Percentiles rank a stretch among this genome's conserved stretches.
These are phyloP conservation scores for Globisporangium parvum DNA, from an alignment of 352 stramenopile species.

Conservation along the genomic window DNA sequence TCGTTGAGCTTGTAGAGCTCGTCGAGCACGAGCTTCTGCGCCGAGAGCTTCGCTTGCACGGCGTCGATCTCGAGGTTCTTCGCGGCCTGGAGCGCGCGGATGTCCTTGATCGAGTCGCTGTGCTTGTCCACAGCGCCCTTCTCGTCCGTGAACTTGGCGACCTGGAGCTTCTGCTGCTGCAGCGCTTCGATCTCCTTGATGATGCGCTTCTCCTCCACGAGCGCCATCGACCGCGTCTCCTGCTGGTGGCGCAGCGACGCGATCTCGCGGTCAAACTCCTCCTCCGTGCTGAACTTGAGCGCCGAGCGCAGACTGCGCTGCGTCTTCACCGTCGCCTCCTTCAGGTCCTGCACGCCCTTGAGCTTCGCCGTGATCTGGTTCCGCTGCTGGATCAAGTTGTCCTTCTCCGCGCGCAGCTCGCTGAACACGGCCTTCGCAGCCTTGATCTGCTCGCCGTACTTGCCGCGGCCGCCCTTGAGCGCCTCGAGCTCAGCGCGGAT, in stretches of 20 bases:
- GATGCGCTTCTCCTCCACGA: slow-evolving; percentile 95
- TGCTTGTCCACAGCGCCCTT: slow-evolving; percentile 78
- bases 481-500: slow-evolving; percentile 74
- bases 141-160: slow-evolving; percentile 78
- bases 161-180: slow-evolving; percentile 85
- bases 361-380: slow-evolving; percentile 80
- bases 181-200: slow-evolving; percentile 96
- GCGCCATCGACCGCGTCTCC: slow-evolving; percentile 94
- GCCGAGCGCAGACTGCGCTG: slow-evolving; percentile 51
- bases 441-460: slow-evolving; percentile 86
- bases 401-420: slow-evolving; percentile 73
- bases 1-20: slow-evolving; percentile 87
- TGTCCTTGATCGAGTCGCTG: slow-evolving; percentile 77
- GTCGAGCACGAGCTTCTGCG: slow-evolving; percentile 85
- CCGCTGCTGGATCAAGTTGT: slow-evolving; percentile 82
- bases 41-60: slow-evolving; percentile 90
- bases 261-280: slow-evolving; percentile 92
- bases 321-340: slow-evolving; percentile 67
- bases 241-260: slow-evolving; percentile 84
- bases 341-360: slow-evolving; percentile 76
- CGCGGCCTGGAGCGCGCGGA: slow-evolving; percentile 56
- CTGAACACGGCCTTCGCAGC: slow-evolving; percentile 82
- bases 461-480: slow-evolving; percentile 71
- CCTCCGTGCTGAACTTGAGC: slow-evolving; percentile 85
- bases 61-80: slow-evolving; percentile 95